Conservation (phyloP, 176 grass and related monocot genomes). For the Oryza glumipatula region DNA sequence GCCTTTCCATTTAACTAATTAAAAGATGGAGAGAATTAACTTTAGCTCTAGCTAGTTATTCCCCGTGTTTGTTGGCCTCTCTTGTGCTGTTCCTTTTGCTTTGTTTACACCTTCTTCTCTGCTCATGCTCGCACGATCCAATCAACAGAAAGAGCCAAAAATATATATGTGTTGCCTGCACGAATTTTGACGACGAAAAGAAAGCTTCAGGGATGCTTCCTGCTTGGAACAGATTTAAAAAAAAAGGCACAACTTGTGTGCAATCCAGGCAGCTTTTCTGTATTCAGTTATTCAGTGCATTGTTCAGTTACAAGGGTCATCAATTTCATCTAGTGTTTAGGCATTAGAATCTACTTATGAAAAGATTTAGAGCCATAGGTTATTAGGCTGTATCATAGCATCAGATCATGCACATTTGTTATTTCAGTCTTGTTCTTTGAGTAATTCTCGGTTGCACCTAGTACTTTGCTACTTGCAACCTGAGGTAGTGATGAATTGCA, state of each 20-base stretch:
- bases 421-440: neutral
- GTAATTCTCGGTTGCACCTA: neutral
- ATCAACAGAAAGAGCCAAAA: conserved; percentile 39
- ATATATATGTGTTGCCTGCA: conserved; percentile 27
- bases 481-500: neutral
- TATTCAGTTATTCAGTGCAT: neutral
- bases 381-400: neutral
- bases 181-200: conserved; percentile 33
- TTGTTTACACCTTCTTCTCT: conserved; percentile 36
- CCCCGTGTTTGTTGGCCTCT: conserved; percentile 41
- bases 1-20: conserved; percentile 28
- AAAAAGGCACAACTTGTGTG: neutral
- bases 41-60: conserved; percentile 40
- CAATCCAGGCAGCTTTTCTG: conserved; percentile 17
- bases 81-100: conserved; percentile 39
- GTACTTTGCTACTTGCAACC: no score
- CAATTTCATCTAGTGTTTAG: conserved; percentile 22
- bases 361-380: conserved; percentile 17
- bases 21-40: conserved; percentile 25
- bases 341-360: conserved; percentile 10
- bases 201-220: conserved; percentile 50
- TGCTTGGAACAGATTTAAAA: conserved; percentile 21
- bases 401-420: conserved; percentile 20
- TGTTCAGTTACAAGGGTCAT: conserved; percentile 14
- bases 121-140: conserved; percentile 28